Evolutionary conservation across 768 basidiomycete species (phyloP).

Genomic region (Antrodiella citrinella): DNA sequence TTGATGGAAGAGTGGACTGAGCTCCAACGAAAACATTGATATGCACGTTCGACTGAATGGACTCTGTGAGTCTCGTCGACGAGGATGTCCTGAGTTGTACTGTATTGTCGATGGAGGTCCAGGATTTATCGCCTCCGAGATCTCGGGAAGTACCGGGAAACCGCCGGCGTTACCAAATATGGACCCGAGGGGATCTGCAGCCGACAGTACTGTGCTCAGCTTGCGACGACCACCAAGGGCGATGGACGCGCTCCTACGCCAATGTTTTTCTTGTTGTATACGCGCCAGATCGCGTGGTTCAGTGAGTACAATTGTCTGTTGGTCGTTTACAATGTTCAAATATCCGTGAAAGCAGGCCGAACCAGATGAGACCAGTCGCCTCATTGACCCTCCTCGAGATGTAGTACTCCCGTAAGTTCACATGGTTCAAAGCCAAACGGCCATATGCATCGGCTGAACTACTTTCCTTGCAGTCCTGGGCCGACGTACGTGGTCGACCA

Average conservation of each 20-base stretch:
- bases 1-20: constrained; percentile 1
- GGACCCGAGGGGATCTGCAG: background rate
- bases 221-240: background rate
- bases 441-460: background rate
- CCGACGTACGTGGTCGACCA: constrained; percentile 32
- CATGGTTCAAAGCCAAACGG: background rate
- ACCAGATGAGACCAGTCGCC: constrained; percentile 24
- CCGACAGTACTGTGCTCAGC: background rate
- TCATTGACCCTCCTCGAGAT: constrained; percentile 22
- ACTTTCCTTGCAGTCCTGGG: constrained; percentile 2
- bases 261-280: constrained; percentile 18
- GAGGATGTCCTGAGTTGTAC: no score
- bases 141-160: background rate
- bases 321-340: background rate
- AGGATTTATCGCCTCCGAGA: background rate
- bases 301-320: background rate
- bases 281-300: constrained; percentile 7
- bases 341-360: no score
- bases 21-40: background rate
- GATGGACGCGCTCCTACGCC: constrained; percentile 18
- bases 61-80: background rate
- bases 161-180: background rate
- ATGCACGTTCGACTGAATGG: background rate
- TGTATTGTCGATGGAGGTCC: no score
- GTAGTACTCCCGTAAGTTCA: constrained; percentile 20